Base-by-base conservation (phyloP, 2,329 filamentous ascomycete genomes). In the Grosmannia penicillata region DNA sequence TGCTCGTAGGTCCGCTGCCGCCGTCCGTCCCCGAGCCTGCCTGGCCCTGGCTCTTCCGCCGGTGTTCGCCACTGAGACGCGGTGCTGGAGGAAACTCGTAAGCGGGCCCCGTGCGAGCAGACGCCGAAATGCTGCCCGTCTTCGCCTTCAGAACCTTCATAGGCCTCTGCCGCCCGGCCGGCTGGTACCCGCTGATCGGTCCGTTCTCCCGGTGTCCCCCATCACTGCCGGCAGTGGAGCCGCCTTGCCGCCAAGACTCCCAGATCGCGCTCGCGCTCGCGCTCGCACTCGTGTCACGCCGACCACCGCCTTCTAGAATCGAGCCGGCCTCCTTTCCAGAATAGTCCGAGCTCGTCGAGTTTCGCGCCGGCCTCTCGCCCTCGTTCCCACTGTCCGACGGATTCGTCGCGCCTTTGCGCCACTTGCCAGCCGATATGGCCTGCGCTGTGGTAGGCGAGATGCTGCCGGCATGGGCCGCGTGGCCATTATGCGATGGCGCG, bases 91-190 rank as follows among this genome's bases (percentile, higher is more conserved):
- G 52, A 5, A 66, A 60, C 45, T 78, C 75, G 41, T 73, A 72
- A 3, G 68, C 55, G 2, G 65, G 49, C 1, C 68, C 68, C 0
- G 66, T 66, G 42, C 64, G 64, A 2, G 61, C 59, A 10, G 68
- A 66, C 2, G 61, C 60, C 1, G 78, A 70, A 21, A 61, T 33
- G 10, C 37, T 32, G 8, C 43, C 40, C 6, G 77, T 66, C 54
- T 85, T 91, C 1, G 89, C 78, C 51, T 86, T 85, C 37, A 96
- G 65, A 2, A 95, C 80, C 62, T 94, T 96, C 81, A 96, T 96
- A 36, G 76, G 78, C 36, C 81, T 73, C 14, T 68, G 60, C 15
- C 75, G 65, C 52, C 75, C 59, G 46, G 78, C 65, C 48, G 78
- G 78, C 53, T 84, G 79, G 52, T 85, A 84, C 21, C 77, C 76